Evolutionary conservation across 1,284 basidiomycete species (phyloP).

Genomic region (Trametes hirsuta): DNA sequence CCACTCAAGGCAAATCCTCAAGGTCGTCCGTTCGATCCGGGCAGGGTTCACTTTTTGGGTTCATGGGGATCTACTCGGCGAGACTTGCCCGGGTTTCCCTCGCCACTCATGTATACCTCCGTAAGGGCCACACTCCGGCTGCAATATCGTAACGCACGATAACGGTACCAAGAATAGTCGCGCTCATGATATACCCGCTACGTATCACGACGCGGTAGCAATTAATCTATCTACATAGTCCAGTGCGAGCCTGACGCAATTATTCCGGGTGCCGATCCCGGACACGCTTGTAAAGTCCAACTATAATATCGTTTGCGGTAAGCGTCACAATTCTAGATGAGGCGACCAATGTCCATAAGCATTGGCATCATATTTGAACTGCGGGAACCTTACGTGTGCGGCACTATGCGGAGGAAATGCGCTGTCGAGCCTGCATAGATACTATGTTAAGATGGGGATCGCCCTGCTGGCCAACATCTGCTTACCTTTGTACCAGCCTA

Average conservation of each 20-base stretch:
- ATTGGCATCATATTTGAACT: no score
- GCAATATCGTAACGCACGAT: no score
- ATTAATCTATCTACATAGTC: no score
- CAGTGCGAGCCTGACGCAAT: background rate
- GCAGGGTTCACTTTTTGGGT: constrained; percentile 31
- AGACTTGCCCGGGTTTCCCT: no score
- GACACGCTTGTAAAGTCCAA: constrained; percentile 67
- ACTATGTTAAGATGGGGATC: background rate
- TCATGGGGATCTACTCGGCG: background rate
- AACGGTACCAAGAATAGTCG: background rate
- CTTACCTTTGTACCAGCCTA: constrained; percentile 90
- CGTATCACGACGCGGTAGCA: no score
- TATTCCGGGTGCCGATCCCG: constrained; percentile 19
- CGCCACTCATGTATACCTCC: no score
- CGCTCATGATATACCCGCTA: no score
- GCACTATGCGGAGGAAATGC: constrained; percentile 90
- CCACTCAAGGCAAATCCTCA: constrained; percentile 26
- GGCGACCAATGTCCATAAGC: background rate
- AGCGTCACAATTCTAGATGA: constrained; percentile 75
- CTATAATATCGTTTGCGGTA: constrained; percentile 85
- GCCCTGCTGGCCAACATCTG: no score
- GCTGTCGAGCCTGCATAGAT: constrained; percentile 76
- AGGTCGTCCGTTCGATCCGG: constrained; percentile 40
- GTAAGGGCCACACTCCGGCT: no score
- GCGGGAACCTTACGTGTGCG: constrained; percentile 72